Base-by-base conservation (phyloP, 768 basidiomycete species). In the Mycena galericulata region DNA sequence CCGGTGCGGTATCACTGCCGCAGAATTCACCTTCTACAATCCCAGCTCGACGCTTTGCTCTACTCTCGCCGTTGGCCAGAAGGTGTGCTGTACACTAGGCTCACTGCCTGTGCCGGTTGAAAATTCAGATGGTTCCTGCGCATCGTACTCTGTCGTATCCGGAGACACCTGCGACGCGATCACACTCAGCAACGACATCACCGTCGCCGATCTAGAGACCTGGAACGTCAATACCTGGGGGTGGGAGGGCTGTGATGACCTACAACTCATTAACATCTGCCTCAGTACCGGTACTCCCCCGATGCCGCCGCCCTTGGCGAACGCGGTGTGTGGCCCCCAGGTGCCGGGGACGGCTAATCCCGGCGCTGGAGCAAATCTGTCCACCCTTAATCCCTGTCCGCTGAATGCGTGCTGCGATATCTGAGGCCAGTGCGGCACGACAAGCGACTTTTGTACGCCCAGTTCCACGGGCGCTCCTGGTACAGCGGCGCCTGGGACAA, bases 361-460 rank as follows among this genome's bases (percentile, higher is more conserved):
- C 8, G 41, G 26, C 1, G 15, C 46, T 5, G 45, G 45, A 46
- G 18, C 47, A 24, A 36, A 38, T 14, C 2, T 49, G 10, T 61
- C 47, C 17, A 18, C 45, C 14, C 46, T 60, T 7, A 60, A 60
- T 49, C 58, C 45, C 6, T 60, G 58, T 18, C 45, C 46, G 3
- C 34, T 60, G 11, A 47, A 60, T 17, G 58, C 58, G 6, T 60
- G 58, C 20, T 60, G 58, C 46, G 45, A 60, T 27, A 60, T 60
- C 45, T 60, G 58, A 46, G 58, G 58, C 34, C 58, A 60, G 30
- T 60, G 58, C 58, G 58, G 58, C 5, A 60, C 58, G 29, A 60
- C 58, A 1, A 60, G 46, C 22, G 58, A 60, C 32, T 60, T 60
- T 18, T 60, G 58, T 34, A 60, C 58, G 29, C 58, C 58, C 1